Evolutionary conservation across 805 yeast species (phyloP).

Genomic region (Lipomyces japonicus): DNA sequence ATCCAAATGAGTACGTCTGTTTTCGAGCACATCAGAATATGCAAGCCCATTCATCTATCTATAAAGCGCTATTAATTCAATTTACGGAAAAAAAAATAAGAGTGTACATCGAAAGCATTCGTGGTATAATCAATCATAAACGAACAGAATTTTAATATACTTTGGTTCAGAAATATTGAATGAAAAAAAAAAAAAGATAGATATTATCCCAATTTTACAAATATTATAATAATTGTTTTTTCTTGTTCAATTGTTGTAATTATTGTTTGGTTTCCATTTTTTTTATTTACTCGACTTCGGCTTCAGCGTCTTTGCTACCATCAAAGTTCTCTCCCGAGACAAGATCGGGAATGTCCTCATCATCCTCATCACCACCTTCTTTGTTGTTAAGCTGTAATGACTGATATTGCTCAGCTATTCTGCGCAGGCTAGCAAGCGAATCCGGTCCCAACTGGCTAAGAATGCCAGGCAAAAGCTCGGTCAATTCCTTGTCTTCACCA

Average conservation of each 20-base stretch:
- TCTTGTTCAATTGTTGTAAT: no score
- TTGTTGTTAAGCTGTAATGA: constrained; percentile 41
- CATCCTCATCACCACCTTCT: constrained; percentile 44
- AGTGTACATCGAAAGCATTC: no score
- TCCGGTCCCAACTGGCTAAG: constrained; percentile 96
- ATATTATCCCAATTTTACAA: no score
- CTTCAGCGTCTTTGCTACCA: constrained; percentile 22
- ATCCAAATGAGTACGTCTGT: no score
- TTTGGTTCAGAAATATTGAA: background rate
- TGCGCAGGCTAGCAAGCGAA: constrained; percentile 81
- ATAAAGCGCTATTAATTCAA: no score
- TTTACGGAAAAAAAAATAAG: no score
- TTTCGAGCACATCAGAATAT: no score
- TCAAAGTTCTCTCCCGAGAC: constrained; percentile 40
- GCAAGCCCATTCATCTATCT: no score
- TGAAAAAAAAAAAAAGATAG: background rate
- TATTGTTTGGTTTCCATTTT: no score
- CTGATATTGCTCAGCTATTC: constrained; percentile 86
- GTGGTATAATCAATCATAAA: no score
- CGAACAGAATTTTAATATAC: no score
- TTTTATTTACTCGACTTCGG: constrained; percentile 8
- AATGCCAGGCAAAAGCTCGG: constrained; percentile 90
- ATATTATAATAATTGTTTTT: no score
- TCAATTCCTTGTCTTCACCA: constrained; percentile 86
- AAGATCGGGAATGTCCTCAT: constrained; percentile 60